Percentiles rank a stretch among this genome's conserved stretches.
phyloP scores from a whole-genome alignment of 495 filamentous ascomycete genomes.

The Hypomontagnella monticulosa region DNA sequence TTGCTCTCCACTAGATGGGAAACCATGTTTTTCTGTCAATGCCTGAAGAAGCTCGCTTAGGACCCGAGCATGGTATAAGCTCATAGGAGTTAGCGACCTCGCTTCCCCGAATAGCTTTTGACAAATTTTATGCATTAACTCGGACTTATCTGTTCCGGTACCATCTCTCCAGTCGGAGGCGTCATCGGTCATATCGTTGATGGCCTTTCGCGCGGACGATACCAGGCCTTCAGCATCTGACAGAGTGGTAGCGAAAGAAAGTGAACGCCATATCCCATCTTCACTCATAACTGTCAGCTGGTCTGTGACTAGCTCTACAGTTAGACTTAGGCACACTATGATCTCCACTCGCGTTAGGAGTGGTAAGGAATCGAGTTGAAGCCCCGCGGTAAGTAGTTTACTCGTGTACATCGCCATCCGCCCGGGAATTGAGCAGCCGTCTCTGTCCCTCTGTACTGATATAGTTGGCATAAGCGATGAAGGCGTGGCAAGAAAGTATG shows the following conservation, averaged over 20 bases:
- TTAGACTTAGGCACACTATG: conserved; percentile 53
- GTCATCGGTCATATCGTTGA: conserved; percentile 58
- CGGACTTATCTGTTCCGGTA: conserved; percentile 35
- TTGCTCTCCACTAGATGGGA: conserved; percentile 51
- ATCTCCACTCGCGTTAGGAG: conserved; percentile 49
- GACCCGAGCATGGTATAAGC: conserved; percentile 62
- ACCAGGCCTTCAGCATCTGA: conserved; percentile 70
- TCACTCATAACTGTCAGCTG: conserved; percentile 51
- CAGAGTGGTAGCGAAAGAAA: conserved; percentile 57
- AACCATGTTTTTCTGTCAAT: conserved; percentile 51
- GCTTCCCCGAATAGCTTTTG: conserved; percentile 50
- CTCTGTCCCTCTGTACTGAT: conserved; percentile 63
- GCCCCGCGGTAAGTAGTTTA: conserved; percentile 58
- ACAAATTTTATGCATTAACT: conserved; percentile 49
- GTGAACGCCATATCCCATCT: conserved; percentile 49
- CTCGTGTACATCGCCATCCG: conserved; percentile 75
- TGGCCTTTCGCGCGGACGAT: conserved; percentile 62
- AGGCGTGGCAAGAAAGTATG: conserved; percentile 69
- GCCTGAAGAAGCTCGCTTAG: conserved; percentile 54
- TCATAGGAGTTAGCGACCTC: conserved; percentile 42
- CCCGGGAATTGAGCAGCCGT: conserved; percentile 75
- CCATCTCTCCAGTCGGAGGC: conserved; percentile 46
- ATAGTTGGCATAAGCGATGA: conserved; percentile 33
- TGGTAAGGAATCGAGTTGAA: conserved; percentile 45
- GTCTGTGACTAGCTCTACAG: conserved; percentile 54